Evolutionary conservation across 805 yeast genomes (phyloP), one percentile per base, ranked within the genome.

Genomic region (Lachancea fermentati): DNA sequence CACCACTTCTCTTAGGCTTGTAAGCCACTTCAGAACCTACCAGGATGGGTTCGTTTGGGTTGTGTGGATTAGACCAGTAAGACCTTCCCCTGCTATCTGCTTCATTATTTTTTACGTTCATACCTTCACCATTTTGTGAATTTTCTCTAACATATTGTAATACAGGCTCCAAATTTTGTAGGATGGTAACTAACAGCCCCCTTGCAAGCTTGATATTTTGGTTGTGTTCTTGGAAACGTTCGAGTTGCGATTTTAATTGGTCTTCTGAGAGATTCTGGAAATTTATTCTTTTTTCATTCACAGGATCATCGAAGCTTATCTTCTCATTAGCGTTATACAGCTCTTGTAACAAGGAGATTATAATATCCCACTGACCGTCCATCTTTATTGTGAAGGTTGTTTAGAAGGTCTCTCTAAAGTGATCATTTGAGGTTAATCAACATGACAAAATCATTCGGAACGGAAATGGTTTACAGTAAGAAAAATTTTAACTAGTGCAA

Each of bases 1-100:
- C 71, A 34, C 80, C 82, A 30, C 82, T 71, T 51, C 76, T 79
- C 44, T 73, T 73, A 17, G 88, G 73, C 57, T 81, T 80, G 66
- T 81, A 91, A 1, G 97, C 97, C 0, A 93, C 96, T 51, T 85
- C 94, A 0, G 93, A 75, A 1, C 91, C 89, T 1, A 83, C 65
- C 2, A 57, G 49, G 4, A 80, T 67, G 0, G 81, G 76, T 28
- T 73, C 83, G 19, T 71, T 68, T 1, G 81, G 77, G 51, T 80
- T 81, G 58, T 59, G 80, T 19, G 74, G 73, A 34, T 84, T 76
- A 1, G 62, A 48, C 68, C 71, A 69, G 45, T 54, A 75, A 55
- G 71, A 72, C 42, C 70, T 60, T 5, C 79, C 81, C 16, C 47
- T 49, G 33, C 15, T 35, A 36, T 42, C 48, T 4, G 34, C 30